Conservation (phyloP, 2,329 filamentous ascomycete genomes). For the Bipolaris cookei region DNA sequence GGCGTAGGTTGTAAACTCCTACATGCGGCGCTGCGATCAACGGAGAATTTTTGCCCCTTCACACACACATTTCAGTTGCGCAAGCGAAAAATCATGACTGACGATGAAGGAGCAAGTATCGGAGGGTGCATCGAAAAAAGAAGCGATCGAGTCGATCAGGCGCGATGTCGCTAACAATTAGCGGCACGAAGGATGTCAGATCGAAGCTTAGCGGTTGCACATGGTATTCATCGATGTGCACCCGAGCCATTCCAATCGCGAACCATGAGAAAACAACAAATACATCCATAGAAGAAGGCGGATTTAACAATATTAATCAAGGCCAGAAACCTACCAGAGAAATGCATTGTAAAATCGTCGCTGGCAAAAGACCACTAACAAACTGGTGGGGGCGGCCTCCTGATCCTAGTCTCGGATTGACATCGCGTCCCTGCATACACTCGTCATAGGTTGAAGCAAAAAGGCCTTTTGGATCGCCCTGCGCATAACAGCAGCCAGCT, state of each 20-base stretch:
- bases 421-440: constrained; percentile 23
- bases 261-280: neutral
- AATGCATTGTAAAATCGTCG: neutral
- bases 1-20: neutral
- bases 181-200: constrained; percentile 11
- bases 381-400: constrained; percentile 15
- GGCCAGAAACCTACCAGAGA: neutral
- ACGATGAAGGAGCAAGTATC: neutral
- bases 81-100: neutral
- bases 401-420: constrained; percentile 20
- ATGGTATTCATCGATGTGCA: neutral
- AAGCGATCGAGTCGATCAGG: constrained; percentile 15
- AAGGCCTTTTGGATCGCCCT: constrained; percentile 5
- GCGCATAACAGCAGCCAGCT: constrained; percentile 11
- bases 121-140: constrained; percentile 3
- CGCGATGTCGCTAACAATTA: constrained; percentile 7
- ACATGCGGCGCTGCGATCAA: neutral
- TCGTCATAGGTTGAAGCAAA: constrained; percentile 23
- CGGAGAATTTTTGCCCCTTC: neutral
- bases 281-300: neutral
- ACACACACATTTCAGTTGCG: neutral
- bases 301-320: constrained; percentile 2
- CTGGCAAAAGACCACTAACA: neutral
- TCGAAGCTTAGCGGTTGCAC: constrained; percentile 13
- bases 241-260: neutral